phyloP scores from a whole-genome alignment of 768 basidiomycete species.

The Leccinum sublutescens region DNA sequence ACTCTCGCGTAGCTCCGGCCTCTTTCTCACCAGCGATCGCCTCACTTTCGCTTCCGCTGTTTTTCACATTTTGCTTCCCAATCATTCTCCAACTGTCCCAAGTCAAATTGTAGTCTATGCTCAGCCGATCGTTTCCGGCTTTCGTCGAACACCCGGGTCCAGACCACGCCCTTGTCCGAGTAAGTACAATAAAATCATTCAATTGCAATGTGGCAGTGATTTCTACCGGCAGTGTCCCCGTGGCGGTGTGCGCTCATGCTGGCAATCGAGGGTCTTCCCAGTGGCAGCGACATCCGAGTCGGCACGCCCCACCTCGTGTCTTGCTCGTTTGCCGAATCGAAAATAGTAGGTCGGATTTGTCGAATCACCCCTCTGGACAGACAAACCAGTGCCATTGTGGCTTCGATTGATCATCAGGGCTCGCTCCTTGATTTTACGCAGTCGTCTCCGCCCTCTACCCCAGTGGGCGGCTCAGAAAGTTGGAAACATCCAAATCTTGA shows the following conservation, averaged over 20 bases:
- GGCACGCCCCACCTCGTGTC: neutral
- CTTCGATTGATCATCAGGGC: neutral
- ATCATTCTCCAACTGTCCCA: constrained; percentile 15
- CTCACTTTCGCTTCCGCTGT: constrained; percentile 19
- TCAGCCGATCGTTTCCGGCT: neutral
- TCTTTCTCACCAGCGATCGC: constrained; percentile 6
- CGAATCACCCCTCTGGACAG: neutral
- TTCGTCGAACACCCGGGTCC: neutral
- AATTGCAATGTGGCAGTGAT: constrained; percentile 8
- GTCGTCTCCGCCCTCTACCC: neutral
- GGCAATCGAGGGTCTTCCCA: neutral
- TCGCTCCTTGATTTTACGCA: neutral
- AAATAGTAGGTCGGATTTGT: neutral
- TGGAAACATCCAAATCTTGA: neutral
- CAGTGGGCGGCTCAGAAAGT: neutral
- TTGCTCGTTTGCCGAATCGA: neutral
- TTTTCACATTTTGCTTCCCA: constrained; percentile 5
- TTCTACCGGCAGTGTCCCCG: constrained; percentile 4
- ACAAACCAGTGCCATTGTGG: neutral
- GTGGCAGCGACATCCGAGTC: neutral
- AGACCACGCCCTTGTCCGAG: neutral
- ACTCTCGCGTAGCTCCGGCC: neutral
- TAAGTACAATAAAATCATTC: neutral
- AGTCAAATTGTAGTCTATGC: constrained; percentile 2
- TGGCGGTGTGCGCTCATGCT: constrained; percentile 7